Evolutionary conservation across 2,329 filamentous ascomycete species (phyloP), one percentile per base, ranked within the genome.

Genomic region (Didymella pomorum): DNA sequence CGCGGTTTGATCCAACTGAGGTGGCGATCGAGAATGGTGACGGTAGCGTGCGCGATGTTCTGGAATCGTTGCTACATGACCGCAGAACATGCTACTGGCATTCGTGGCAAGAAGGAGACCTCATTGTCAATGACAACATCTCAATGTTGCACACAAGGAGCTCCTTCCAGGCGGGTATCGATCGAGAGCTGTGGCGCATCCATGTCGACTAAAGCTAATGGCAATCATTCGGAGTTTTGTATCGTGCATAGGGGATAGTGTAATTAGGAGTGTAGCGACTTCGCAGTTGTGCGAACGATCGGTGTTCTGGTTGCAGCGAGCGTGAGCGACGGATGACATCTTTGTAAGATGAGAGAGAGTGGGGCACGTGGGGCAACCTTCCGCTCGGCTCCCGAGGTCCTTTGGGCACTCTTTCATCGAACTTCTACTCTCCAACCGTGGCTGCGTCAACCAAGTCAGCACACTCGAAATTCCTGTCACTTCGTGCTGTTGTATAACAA

Each of bases 101-200:
- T 8, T n/a, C 31, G 31, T 35, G 16, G 31, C 16, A 35, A 35
- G 31, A 35, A 7, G 31, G 31, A n/a, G 31, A 35, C 16, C 14
- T 35, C 16, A n/a, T 35, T 35, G 14, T 35, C 3, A 85, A 75
- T 56, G 84, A 86, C 62, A 86, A 86, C 50, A 67, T 79, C 3
- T 56, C 80, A 52, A 79, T 78, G 61, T 78, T 85, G 79, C 82
- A 85, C 51, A 84, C 81, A 0, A 70, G 81, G 46, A 83, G 78
- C 46, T 78, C 79, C 39, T 83, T 82, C 44, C 73, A 68, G 2
- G 74, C 80, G 0, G 80, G 80, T 0, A 74, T 76, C 23, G 76
- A 81, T 47, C 68, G 81, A 20, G 82, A 84, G 63, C 66, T 84
- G 35, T 84, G 82, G 82, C 68, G 81, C 14, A 82, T 84, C 51